Evolutionary conservation across 805 yeast species (phyloP).

Genomic region (Saccharomycopsis schoenii): DNA sequence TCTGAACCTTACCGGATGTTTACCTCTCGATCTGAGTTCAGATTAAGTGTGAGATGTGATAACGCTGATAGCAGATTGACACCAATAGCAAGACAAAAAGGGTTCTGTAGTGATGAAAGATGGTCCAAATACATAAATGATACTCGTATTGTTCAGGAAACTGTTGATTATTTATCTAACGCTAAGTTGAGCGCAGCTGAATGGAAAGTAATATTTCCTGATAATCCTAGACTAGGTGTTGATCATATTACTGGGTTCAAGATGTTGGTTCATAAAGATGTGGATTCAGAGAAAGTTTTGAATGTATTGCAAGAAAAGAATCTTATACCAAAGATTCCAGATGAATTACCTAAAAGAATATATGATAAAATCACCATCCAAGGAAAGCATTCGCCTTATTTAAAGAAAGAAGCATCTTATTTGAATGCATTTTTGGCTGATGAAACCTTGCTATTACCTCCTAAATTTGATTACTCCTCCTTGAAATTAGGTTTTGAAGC

Average conservation of each 20-base stretch:
- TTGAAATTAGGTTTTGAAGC: conserved; percentile 70
- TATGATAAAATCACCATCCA: conserved; percentile 60
- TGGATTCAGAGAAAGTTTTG: neutral
- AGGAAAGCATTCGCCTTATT: conserved; percentile 74
- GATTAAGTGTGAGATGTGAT: conserved; percentile 84
- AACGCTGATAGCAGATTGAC: conserved; percentile 89
- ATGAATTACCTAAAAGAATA: conserved; percentile 36
- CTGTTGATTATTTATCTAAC: conserved; percentile 36
- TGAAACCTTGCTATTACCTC: conserved; percentile 66
- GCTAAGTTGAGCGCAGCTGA: conserved; percentile 41
- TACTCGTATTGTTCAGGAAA: conserved; percentile 32
- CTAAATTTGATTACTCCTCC: conserved; percentile 47
- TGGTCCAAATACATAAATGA: conserved; percentile 41
- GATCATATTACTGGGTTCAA: conserved; percentile 59
- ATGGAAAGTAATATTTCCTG: conserved; percentile 42
- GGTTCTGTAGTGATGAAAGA: conserved; percentile 56
- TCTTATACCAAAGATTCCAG: neutral
- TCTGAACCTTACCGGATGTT: conserved; percentile 98
- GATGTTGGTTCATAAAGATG: conserved; percentile 24
- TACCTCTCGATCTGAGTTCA: conserved; percentile 89
- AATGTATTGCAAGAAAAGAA: conserved; percentile 28
- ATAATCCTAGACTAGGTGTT: conserved; percentile 22
- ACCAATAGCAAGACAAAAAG: conserved; percentile 49
- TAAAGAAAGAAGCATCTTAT: conserved; percentile 60
- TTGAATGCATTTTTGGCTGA: conserved; percentile 76